Percentiles rank a stretch among this genome's conserved stretches.
Evolutionary conservation across 2,329 filamentous ascomycete species (phyloP).

Genomic region (Fusarium duplospermum): DNA sequence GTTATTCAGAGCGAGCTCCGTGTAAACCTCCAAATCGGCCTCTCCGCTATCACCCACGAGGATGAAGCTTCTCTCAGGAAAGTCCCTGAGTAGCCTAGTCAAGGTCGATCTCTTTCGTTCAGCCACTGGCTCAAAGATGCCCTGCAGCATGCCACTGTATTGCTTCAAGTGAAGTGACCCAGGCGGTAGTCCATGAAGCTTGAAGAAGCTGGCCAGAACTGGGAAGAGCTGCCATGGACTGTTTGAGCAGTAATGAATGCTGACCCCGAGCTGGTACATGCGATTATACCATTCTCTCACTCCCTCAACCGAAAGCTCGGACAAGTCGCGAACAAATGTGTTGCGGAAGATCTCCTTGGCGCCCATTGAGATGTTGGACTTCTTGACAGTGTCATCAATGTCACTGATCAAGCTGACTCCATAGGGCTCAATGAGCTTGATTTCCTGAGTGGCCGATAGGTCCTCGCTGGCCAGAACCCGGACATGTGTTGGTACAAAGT

Average conservation of each 20-base stretch:
- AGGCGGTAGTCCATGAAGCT: slow-evolving; percentile 79
- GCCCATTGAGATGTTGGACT: slow-evolving; percentile 88
- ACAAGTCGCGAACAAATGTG: slow-evolving; percentile 89
- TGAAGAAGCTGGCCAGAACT: slow-evolving; percentile 86
- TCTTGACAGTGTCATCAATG: slow-evolving; percentile 97
- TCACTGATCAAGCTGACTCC: slow-evolving; percentile 96
- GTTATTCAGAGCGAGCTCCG: slow-evolving; percentile 87
- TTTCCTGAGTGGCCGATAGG: slow-evolving; percentile 82
- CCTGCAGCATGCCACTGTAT: slow-evolving; percentile 96
- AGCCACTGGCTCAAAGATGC: slow-evolving; percentile 96
- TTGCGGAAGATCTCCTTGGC: slow-evolving; percentile 96
- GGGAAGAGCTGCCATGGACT: slow-evolving; percentile 98
- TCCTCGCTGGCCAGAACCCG: slow-evolving; percentile 87
- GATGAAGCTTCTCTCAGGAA: slow-evolving; percentile 89
- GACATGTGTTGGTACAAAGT: slow-evolving; percentile 91
- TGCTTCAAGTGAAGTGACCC: slow-evolving; percentile 97
- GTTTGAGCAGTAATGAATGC: slow-evolving; percentile 98
- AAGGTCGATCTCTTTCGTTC: slow-evolving; percentile 92
- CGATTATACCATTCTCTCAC: slow-evolving; percentile 89
- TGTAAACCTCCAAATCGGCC: slow-evolving; percentile 96
- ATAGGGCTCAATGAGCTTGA: slow-evolving; percentile 79
- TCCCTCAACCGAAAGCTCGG: slow-evolving; percentile 84
- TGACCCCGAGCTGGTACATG: slow-evolving; percentile 83
- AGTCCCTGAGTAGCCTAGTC: slow-evolving; percentile 87
- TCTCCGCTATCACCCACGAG: slow-evolving; percentile 96